phyloP scores from a whole-genome alignment of 1,284 basidiomycete species.

The Leccinum pachyderme region DNA sequence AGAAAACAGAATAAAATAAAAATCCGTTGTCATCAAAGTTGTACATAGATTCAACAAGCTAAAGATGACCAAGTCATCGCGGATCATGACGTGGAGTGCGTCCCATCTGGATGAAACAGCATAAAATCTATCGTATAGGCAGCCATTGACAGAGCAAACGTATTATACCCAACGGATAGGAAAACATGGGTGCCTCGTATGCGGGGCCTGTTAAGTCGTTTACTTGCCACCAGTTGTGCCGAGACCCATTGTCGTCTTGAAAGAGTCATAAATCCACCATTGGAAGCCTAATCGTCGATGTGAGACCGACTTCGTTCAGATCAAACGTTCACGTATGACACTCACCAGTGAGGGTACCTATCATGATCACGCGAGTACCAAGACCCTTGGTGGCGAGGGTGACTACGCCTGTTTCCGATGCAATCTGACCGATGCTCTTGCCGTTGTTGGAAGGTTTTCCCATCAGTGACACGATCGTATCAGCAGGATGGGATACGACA shows the following conservation, averaged over 20 bases:
- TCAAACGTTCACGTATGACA: background rate
- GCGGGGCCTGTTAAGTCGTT: conserved; percentile 4
- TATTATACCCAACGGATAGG: conserved; percentile 6
- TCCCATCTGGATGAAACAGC: conserved; percentile 14
- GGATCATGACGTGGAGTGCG: background rate
- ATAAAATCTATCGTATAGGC: conserved; percentile 8
- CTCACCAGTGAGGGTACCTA: conserved; percentile 69
- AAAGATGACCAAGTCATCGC: background rate
- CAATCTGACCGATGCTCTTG: conserved; percentile 66
- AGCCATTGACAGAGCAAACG: conserved; percentile 4
- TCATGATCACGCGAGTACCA: conserved; percentile 79
- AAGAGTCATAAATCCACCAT: conserved; percentile 87
- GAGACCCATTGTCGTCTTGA: conserved; percentile 77
- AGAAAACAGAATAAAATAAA: background rate
- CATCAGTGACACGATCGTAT: conserved; percentile 76
- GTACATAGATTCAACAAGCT: background rate
- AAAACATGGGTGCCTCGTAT: background rate
- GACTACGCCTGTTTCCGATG: conserved; percentile 60
- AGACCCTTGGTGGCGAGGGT: conserved; percentile 76
- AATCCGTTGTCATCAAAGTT: background rate
- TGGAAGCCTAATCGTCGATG: conserved; percentile 57
- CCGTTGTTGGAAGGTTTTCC: conserved; percentile 76
- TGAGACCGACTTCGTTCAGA: background rate
- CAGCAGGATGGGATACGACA: conserved; percentile 80
- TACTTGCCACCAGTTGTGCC: conserved; percentile 86